A percentile compares a stretch with the other conserved stretches of the same genome.
Evolutionary conservation across 2,329 filamentous ascomycete genomes (phyloP).

Genomic region (Rhynchosporium secalis): DNA sequence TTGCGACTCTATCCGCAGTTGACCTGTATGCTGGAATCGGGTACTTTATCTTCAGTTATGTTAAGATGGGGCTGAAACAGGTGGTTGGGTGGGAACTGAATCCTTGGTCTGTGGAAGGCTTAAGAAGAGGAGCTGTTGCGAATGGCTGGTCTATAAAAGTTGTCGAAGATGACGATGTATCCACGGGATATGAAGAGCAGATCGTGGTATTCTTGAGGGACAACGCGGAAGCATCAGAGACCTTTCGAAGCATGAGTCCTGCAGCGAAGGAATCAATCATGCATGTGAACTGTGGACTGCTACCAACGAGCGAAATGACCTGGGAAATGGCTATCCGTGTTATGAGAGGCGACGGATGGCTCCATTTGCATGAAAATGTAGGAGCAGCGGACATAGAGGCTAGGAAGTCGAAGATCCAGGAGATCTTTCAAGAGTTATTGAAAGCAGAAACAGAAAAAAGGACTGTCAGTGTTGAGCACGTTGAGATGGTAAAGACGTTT

Average conservation of each 20-base stretch:
- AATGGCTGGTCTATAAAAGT: conserved; percentile 67
- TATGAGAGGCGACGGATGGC: conserved; percentile 49
- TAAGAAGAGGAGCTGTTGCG: conserved; percentile 70
- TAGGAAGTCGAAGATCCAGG: conserved; percentile 32
- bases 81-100: conserved; percentile 92
- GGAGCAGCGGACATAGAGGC: conserved; percentile 52
- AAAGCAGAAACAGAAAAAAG: conserved; percentile 15
- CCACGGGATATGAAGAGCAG: conserved; percentile 47
- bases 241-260: conserved; percentile 31
- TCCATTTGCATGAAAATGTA: conserved; percentile 69
- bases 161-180: conserved; percentile 45
- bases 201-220: conserved; percentile 71
- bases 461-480: conserved; percentile 50
- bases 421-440: conserved; percentile 26
- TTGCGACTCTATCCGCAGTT: conserved; percentile 48
- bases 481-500: conserved; percentile 68
- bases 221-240: conserved; percentile 51
- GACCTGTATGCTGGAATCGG: conserved; percentile 93
- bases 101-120: conserved; percentile 80
- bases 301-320: conserved; percentile 56
- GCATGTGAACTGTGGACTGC: conserved; percentile 65
- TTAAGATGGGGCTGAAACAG: conserved; percentile 62
- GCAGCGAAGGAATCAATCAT: conserved; percentile 35
- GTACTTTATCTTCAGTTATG: conserved; percentile 88
- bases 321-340: conserved; percentile 56